phyloP scores from a whole-genome alignment of 805 yeast genomes.

The Hanseniaspora pseudoguilliermondii region DNA sequence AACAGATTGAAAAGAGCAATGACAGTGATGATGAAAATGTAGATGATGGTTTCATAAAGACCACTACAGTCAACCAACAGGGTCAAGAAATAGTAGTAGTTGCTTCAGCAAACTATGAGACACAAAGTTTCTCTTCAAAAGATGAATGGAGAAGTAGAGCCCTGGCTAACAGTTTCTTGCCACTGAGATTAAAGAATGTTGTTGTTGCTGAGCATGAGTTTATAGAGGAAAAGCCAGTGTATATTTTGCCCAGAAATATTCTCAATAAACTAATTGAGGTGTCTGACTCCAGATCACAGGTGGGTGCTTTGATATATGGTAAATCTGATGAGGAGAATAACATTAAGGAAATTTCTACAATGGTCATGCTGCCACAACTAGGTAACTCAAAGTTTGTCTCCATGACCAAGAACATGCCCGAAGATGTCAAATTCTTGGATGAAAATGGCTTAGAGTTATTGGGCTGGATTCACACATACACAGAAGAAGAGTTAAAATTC shows the following conservation, averaged over 20 bases:
- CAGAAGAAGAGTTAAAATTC: slow-evolving; percentile 42
- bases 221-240: slow-evolving; percentile 46
- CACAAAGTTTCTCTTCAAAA: slow-evolving; percentile 65
- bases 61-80: slow-evolving; percentile 77
- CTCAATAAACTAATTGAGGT: slow-evolving; percentile 65
- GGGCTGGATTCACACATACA: slow-evolving; percentile 92
- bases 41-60: slow-evolving; percentile 57
- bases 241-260: slow-evolving; percentile 70
- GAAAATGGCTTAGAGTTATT: slow-evolving; percentile 50
- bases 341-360: slow-evolving; percentile 63
- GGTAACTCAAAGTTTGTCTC: slow-evolving; percentile 59
- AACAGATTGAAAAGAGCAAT: slow-evolving; percentile 32
- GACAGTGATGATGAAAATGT: background rate
- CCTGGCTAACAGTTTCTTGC: slow-evolving; percentile 58
- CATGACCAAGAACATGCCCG: slow-evolving; percentile 33
- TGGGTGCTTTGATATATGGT: slow-evolving; percentile 75
- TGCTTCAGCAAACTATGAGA: slow-evolving; percentile 81
- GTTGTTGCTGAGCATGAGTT: slow-evolving; percentile 60
- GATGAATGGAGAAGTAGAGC: slow-evolving; percentile 89
- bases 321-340: slow-evolving; percentile 43
- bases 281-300: slow-evolving; percentile 67
- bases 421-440: slow-evolving; percentile 27
- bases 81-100: slow-evolving; percentile 95
- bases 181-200: slow-evolving; percentile 60
- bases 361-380: slow-evolving; percentile 78